Percentiles rank a stretch among this genome's conserved stretches.
These are phyloP conservation scores for Fragilaria radians DNA, from an alignment of 108 stramenopile genomes.

Conservation along the genomic window DNA sequence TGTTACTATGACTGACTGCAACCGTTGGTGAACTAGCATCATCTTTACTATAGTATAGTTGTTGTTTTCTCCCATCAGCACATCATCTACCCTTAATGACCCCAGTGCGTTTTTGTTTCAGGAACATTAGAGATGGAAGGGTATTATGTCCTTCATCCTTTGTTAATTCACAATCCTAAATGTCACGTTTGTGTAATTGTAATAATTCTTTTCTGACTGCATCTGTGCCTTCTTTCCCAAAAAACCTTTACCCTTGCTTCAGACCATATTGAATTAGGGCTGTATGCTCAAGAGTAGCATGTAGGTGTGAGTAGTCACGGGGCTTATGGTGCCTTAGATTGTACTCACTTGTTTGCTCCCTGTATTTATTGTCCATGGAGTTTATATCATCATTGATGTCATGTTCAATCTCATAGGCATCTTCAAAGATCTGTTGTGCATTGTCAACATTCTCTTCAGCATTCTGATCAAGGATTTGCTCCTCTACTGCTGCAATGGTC, in stretches of 20 bases:
- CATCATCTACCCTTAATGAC: constrained; percentile 16
- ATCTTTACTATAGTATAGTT: not conserved
- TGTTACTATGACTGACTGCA: not conserved
- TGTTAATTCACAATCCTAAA: not conserved
- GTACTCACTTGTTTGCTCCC: no score
- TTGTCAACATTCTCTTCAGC: no score
- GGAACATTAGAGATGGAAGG: constrained; percentile 21
- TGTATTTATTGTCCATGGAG: no score
- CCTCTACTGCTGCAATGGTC: no score
- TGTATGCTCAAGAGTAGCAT: not conserved
- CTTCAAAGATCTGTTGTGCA: no score
- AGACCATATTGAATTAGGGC: not conserved
- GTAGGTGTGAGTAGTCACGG: no score
- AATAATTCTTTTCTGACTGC: constrained; percentile 31
- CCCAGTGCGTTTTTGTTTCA: constrained; percentile 13
- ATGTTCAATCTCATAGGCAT: no score
- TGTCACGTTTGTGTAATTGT: constrained; percentile 23
- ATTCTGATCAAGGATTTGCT: no score
- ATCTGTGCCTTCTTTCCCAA: constrained; percentile 20
- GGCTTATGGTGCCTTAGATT: no score
- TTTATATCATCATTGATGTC: no score
- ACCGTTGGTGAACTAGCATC: constrained; percentile 3
- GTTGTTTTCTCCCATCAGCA: constrained; percentile 12
- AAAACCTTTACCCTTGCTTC: constrained; percentile 17
- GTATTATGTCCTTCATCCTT: not conserved